Evolutionary conservation across 78 protist species (phyloP).

Genomic region (Creolimax fragrantissima): DNA sequence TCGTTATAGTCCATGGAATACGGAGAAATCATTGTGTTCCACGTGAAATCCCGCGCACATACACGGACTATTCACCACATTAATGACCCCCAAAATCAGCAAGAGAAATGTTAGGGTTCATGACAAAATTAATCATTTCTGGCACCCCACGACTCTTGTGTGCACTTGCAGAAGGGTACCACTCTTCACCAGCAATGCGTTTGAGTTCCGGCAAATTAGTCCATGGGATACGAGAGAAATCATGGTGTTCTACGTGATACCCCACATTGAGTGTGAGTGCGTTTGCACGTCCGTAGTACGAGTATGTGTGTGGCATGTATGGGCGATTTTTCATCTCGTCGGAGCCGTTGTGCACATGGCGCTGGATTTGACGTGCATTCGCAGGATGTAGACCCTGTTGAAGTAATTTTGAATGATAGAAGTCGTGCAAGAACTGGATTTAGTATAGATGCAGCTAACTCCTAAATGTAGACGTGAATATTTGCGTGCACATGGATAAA

Average conservation of each 20-base stretch:
- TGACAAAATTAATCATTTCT: not conserved
- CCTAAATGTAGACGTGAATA: not conserved
- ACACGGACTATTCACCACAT: no score
- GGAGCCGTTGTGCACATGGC: conserved; percentile 3
- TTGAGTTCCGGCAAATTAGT: conserved; percentile 8
- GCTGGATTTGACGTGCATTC: not conserved
- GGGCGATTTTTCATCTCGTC: not conserved
- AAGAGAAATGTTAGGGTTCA: conserved; percentile 3
- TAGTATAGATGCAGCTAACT: not conserved
- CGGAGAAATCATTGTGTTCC: no score
- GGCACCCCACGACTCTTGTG: not conserved
- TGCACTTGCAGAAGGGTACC: not conserved
- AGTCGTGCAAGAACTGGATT: not conserved
- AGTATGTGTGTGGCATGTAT: conserved; percentile 7
- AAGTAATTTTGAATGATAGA: not conserved
- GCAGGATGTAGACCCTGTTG: conserved; percentile 10
- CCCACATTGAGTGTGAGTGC: not conserved
- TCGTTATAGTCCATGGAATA: no score
- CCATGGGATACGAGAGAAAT: conserved; percentile 16
- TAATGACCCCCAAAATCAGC: conserved; percentile 12
- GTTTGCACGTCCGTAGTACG: conserved; percentile 17
- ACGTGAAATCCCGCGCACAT: no score
- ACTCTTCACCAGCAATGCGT: not conserved
- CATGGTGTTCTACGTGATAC: conserved; percentile 18
- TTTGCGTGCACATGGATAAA: not conserved